These are phyloP conservation scores for Coffea canephora DNA, from an alignment of 257 asterid species.

Conservation along the genomic window DNA sequence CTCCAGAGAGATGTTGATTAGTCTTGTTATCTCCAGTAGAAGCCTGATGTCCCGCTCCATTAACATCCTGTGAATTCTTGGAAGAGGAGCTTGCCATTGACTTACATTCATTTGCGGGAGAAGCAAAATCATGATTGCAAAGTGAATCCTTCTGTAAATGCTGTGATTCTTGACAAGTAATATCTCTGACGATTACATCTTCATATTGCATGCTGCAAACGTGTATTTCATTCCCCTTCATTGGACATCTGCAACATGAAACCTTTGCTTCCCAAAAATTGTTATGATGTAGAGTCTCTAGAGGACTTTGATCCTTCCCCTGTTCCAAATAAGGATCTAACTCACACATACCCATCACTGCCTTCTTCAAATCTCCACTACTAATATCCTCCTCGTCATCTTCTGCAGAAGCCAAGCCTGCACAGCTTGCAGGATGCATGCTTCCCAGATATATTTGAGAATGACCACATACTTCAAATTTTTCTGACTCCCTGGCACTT, in stretches of 20 bases:
- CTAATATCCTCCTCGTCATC: slow-evolving; percentile 13
- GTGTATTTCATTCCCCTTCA: slow-evolving; percentile 12
- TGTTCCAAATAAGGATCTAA: slow-evolving; percentile 6
- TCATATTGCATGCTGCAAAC: slow-evolving; percentile 2
- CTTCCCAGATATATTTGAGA: slow-evolving; percentile 13
- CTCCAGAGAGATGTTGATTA: slow-evolving; percentile 21
- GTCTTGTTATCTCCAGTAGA: slow-evolving; percentile 17
- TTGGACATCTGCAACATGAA: slow-evolving; percentile 12
- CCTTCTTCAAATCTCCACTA: slow-evolving; percentile 19
- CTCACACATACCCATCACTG: neutral
- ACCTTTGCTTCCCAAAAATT: slow-evolving; percentile 8
- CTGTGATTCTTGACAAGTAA: slow-evolving; percentile 6
- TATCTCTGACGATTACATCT: neutral
- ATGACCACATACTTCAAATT: slow-evolving; percentile 14
- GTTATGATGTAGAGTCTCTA: slow-evolving; percentile 7
- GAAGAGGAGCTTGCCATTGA: slow-evolving; percentile 14
- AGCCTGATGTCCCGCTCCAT: slow-evolving; percentile 13
- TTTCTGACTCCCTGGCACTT: slow-evolving; percentile 11
- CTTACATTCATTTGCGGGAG: slow-evolving; percentile 18
- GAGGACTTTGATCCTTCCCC: neutral
- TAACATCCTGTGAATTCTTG: slow-evolving; percentile 13
- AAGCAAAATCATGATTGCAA: neutral
- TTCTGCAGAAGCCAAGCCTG: slow-evolving; percentile 8
- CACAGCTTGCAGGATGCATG: slow-evolving; percentile 12
- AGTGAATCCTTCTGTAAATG: neutral